Percentiles rank a stretch among this genome's conserved stretches.
These are phyloP conservation scores for Cercospora sesami DNA, from an alignment of 2,329 filamentous ascomycete genomes.

Conservation along the genomic window DNA sequence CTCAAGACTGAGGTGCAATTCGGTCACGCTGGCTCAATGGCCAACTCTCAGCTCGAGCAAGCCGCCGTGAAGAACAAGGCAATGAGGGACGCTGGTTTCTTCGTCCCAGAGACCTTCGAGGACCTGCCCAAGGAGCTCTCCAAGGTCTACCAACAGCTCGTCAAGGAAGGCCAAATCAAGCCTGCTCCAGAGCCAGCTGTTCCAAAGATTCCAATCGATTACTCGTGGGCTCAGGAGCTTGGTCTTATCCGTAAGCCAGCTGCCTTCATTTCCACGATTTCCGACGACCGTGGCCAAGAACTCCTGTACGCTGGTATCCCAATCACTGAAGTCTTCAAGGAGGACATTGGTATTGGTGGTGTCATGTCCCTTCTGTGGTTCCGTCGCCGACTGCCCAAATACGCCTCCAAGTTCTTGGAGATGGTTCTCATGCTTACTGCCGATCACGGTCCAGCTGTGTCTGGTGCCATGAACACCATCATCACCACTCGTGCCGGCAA, in stretches of 20 bases:
- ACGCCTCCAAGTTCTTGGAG: conserved; percentile 98
- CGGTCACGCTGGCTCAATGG: conserved; percentile 96
- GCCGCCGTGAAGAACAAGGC: conserved; percentile 94
- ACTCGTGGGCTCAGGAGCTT: conserved; percentile 99
- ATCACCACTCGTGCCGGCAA: conserved; percentile 99
- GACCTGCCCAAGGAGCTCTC: conserved; percentile 79
- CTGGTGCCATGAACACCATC: conserved; percentile 99
- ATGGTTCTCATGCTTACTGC: conserved; percentile 99
- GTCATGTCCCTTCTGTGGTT: conserved; percentile 99
- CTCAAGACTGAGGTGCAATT: conserved; percentile 99
- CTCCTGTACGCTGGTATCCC: conserved; percentile 98
- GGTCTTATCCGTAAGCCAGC: conserved; percentile 99
- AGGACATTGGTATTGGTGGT: conserved; percentile 98
- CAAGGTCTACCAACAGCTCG: conserved; percentile 82
- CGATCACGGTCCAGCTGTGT: conserved; percentile 97
- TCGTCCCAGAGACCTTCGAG: conserved; percentile 95
- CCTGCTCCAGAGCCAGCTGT: conserved; percentile 86
- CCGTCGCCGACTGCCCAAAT: conserved; percentile 92
- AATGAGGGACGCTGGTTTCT: conserved; percentile 92
- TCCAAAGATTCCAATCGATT: conserved; percentile 99
- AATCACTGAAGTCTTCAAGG: conserved; percentile 98
- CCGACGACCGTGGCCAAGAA: conserved; percentile 98
- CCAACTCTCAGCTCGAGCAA: conserved; percentile 99
- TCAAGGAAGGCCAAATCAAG: conserved; percentile 79
- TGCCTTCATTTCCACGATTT: conserved; percentile 99